Base-by-base conservation (phyloP, 441 rosid genomes). In the Arabidopsis hybrid region DNA sequence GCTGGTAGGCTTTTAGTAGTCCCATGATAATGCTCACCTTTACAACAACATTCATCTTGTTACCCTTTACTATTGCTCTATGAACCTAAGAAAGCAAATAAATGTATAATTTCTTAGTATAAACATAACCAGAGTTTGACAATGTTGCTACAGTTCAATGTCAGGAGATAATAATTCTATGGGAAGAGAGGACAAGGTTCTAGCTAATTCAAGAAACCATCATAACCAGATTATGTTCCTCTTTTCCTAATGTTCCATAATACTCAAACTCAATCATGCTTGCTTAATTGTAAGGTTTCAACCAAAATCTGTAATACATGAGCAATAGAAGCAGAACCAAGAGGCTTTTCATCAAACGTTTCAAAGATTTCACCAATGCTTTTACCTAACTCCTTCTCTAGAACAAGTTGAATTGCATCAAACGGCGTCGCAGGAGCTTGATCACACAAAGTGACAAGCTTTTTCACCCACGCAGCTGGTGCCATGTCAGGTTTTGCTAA, bases 251-350 rank as follows among this genome's bases (percentile, higher is more conserved):
- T 21, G 40, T 2, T 72, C 8, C 16, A 5, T 35, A 26, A 47
- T 35, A 60, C 14, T 36, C 60, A 45, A 16, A 64, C 57, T 26
- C 36, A 57, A 58, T 26, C 29, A 58, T 18, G 53, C 32, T 47
- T 29, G 26, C 9, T 14, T 16, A 66, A 74, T 50, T 4, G 36
- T 12, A 51, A 18, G 0, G 40, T 60, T 17, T 9, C 51, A 12
- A 52, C 18, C 2, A 67, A 51, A 32, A 32, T 1, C 6, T 59
- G 60, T 5, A 36, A n/a, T 85, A 94, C 99, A 97, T 95, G 97
- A 31, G 99, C 97, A 76, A 95, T 91, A 43, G 99, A 95, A 80
- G 99, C 97, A 68, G 99, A 95, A 58, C 99, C 97, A 55, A 95
- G 83, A 71, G 99, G 99, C 71, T 85, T 74, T 39, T 63, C 82